phyloP scores from a whole-genome alignment of 1,284 basidiomycete genomes.

The Athelia sp. region DNA sequence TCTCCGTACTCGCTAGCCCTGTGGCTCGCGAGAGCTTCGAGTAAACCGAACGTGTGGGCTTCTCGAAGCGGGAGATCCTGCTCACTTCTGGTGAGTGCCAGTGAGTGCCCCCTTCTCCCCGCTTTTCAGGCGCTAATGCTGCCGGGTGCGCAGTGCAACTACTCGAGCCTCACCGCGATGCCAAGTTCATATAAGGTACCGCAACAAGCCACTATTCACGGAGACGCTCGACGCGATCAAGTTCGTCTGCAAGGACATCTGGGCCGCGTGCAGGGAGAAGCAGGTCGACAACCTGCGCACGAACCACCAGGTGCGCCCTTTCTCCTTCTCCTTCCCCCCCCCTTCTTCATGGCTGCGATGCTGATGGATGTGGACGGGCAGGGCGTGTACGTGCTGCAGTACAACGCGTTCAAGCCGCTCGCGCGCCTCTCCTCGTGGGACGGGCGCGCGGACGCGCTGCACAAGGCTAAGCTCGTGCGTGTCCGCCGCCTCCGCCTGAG shows the following conservation, averaged over 20 bases:
- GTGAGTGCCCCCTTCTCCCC: no score
- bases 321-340: background rate
- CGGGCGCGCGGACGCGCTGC: conserved; percentile 70
- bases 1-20: no score
- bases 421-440: conserved; percentile 74
- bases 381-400: conserved; percentile 94
- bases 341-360: no score
- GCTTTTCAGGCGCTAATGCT: no score
- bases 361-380: conserved; percentile 22
- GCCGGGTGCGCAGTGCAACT: no score
- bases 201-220: conserved; percentile 69
- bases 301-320: conserved; percentile 82
- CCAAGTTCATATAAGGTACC: no score
- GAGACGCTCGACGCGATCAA: conserved; percentile 91
- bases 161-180: no score
- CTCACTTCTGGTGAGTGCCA: no score
- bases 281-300: conserved; percentile 95
- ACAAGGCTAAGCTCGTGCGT: conserved; percentile 65
- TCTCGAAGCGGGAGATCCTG: no score
- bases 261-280: conserved; percentile 84
- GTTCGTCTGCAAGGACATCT: conserved; percentile 95
- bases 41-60: no score
- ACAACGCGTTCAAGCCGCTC: conserved; percentile 86
- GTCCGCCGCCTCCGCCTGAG: background rate
- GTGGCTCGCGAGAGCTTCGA: no score